Evolutionary conservation across 805 yeast species (phyloP).

Genomic region (Wickerhamomyces strasburgensis): DNA sequence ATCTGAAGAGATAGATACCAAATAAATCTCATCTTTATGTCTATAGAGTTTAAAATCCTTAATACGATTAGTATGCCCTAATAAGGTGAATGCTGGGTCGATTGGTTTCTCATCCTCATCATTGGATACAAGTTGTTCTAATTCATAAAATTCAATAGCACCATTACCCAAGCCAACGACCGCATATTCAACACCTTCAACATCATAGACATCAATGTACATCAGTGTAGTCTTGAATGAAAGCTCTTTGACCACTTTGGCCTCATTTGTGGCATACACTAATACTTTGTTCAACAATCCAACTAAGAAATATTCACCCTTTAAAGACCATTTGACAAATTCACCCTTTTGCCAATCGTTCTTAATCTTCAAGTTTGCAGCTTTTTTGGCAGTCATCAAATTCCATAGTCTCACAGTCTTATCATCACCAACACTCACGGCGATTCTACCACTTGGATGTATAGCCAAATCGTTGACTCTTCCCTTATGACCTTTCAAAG

Average conservation of each 20-base stretch:
- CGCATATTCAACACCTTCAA: constrained; percentile 50
- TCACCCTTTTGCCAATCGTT: constrained; percentile 65
- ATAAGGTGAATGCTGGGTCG: constrained; percentile 52
- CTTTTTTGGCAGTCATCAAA: constrained; percentile 92
- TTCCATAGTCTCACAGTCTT: constrained; percentile 88
- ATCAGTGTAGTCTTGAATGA: constrained; percentile 56
- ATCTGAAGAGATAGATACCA: constrained; percentile 86
- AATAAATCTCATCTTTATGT: constrained; percentile 37
- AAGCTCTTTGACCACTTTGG: constrained; percentile 51
- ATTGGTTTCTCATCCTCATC: constrained; percentile 16
- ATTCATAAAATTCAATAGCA: constrained; percentile 49
- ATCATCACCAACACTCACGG: constrained; percentile 85
- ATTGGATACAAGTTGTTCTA: constrained; percentile 28
- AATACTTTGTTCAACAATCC: constrained; percentile 65
- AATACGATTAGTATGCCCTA: constrained; percentile 82
- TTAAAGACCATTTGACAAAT: constrained; percentile 59
- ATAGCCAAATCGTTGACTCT: constrained; percentile 79
- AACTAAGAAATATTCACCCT: constrained; percentile 71
- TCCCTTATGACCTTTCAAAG: constrained; percentile 84
- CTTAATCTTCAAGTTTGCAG: constrained; percentile 72
- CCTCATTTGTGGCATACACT: constrained; percentile 58
- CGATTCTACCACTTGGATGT: constrained; percentile 87
- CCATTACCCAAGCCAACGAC: constrained; percentile 74
- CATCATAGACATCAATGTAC: constrained; percentile 50
- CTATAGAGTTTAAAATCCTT: constrained; percentile 63